These are phyloP conservation scores for Aureobasidium sp. DNA, from an alignment of 2,329 filamentous ascomycete genomes.

Conservation along the genomic window DNA sequence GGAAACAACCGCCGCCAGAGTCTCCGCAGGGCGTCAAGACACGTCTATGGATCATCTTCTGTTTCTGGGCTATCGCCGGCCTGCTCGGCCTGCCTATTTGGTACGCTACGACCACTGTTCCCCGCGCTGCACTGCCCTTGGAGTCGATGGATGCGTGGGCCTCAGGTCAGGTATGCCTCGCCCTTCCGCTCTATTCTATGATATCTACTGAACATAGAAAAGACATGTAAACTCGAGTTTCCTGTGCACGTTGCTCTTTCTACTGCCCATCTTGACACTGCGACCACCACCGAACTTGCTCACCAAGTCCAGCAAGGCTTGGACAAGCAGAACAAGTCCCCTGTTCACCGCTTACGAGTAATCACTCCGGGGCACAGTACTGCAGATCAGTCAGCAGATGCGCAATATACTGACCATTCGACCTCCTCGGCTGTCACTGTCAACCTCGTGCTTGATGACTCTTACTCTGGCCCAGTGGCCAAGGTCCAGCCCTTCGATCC, in stretches of 20 bases:
- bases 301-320: constrained; percentile 77
- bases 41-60: constrained; percentile 67
- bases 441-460: constrained; percentile 57
- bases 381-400: constrained; percentile 14
- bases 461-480: constrained; percentile 40
- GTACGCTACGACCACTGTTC: constrained; percentile 91
- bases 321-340: constrained; percentile 79
- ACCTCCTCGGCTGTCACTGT: constrained; percentile 40
- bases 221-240: constrained; percentile 85
- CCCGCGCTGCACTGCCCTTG: constrained; percentile 74
- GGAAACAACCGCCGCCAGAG: constrained; percentile 63
- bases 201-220: constrained; percentile 10
- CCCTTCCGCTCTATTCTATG: constrained; percentile 4
- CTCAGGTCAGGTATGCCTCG: constrained; percentile 63
- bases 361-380: constrained; percentile 4
- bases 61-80: constrained; percentile 84
- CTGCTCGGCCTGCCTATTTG: constrained; percentile 84
- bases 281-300: constrained; percentile 65
- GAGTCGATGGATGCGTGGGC: constrained; percentile 86
- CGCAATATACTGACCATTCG: constrained; percentile 25
- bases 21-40: constrained; percentile 59
- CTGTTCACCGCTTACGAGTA: constrained; percentile 71
- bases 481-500: constrained; percentile 61
- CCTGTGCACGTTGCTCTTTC: constrained; percentile 75
- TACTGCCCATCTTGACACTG: constrained; percentile 54